phyloP scores from a whole-genome alignment of 306 rosid species.

The Fragaria iinumae region DNA sequence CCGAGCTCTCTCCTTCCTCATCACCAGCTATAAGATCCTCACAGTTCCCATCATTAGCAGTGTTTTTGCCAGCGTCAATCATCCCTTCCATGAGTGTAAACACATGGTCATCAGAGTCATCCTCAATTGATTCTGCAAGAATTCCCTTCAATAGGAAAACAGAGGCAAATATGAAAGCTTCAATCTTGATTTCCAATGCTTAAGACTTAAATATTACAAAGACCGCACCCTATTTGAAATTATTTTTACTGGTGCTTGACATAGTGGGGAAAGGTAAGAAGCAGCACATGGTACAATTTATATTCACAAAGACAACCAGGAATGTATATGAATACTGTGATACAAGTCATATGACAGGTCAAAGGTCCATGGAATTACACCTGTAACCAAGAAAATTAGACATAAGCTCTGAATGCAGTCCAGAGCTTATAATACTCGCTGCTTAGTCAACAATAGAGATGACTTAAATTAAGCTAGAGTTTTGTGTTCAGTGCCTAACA shows the following conservation, averaged over 20 bases:
- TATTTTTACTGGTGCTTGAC: neutral
- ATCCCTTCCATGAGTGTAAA: slow-evolving; percentile 62
- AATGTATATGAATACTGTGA: neutral
- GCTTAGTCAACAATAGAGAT: neutral
- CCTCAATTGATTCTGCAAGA: slow-evolving; percentile 59
- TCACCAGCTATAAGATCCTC: slow-evolving; percentile 79
- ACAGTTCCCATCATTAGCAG: slow-evolving; percentile 45
- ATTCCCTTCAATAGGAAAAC: slow-evolving; percentile 52
- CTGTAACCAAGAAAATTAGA: slow-evolving; percentile 12
- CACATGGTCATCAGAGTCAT: slow-evolving; percentile 53
- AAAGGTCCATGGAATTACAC: neutral
- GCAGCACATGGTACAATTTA: neutral
- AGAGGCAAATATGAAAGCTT: slow-evolving; percentile 14
- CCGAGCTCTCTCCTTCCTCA: slow-evolving; percentile 81
- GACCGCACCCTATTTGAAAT: slow-evolving; percentile 5
- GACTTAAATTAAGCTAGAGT: neutral
- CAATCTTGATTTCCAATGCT: slow-evolving; percentile 19
- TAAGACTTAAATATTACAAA: slow-evolving; percentile 8
- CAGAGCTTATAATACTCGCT: neutral
- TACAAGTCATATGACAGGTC: neutral
- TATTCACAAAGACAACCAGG: neutral
- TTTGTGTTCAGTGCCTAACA: neutral
- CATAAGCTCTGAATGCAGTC: slow-evolving; percentile 2
- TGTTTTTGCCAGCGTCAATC: slow-evolving; percentile 60
- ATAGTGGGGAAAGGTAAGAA: neutral